Base-by-base conservation (phyloP, 495 filamentous ascomycete species). In the Aspergillus bridgeri region DNA sequence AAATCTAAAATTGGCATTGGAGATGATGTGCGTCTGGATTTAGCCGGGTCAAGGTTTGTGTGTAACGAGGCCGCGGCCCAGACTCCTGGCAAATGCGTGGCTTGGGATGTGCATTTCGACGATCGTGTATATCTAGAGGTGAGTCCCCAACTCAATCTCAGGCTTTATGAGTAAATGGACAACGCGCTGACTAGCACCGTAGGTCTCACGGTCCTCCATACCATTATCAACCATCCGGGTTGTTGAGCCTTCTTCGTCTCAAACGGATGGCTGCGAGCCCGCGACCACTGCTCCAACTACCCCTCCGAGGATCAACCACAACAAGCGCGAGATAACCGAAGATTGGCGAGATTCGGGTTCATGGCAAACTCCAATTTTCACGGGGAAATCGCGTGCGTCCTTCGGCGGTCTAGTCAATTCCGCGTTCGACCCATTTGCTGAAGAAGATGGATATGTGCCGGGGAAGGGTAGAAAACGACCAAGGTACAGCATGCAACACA, bases 281-380 rank as follows among this genome's bases (percentile, higher is more conserved):
- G 56, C 63, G 48, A 51, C 42, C n/a, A 57, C 45, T 18, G 57
- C 62, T 23, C 74, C 72, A 9, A 54, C 65, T 1, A 75, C 73
- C 3, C 74, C 74, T 5, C 51, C 38, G 24, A 43, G 56, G 13
- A 61, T 48, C 21, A 58, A 57, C 3, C 13, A 43, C 46, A 17
- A 60, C 38, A 4, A 42, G 42, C 11, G 53, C 45, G 17, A 59
- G 29, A 50, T 53, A 57, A 53, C 54, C 27, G 49, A 38, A 8
- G 18, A 55, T 19, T 45, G 45, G 24, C 9, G 18, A 42, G 54
- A 47, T 9, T 47, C 55, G 25, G 54, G 58, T 0, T 62, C 65
- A 4, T 94, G 83, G 78, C 74, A 80, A 20, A 94, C 92, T 5
- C 91, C 91, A 5, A 89, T 88, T 7, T 94, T 95, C 59, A 62